Conservation (phyloP, 345 rosid species). For the Kernera saxatilis region DNA sequence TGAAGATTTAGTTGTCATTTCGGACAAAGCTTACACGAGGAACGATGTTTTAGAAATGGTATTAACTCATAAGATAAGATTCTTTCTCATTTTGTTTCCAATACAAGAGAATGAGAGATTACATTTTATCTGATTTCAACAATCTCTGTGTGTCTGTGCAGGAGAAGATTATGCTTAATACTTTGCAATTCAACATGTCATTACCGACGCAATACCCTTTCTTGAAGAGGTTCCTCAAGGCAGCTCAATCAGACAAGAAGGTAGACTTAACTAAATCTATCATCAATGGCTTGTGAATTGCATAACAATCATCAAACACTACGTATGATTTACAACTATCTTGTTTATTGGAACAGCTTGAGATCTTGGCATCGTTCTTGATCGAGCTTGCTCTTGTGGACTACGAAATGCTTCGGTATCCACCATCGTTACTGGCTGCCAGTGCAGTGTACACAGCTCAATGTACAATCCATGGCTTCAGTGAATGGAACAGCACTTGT, state of each 20-base stretch:
- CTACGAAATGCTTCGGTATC: conserved; percentile 72
- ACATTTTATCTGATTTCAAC: not conserved
- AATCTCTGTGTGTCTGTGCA: not conserved
- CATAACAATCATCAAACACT: not conserved
- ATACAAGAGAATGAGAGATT: not conserved
- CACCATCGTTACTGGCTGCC: conserved; percentile 76
- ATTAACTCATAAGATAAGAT: not conserved
- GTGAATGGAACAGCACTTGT: conserved; percentile 72
- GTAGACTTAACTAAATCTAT: conserved; percentile 11
- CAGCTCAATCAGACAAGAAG: conserved; percentile 78
- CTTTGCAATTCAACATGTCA: conserved; percentile 74
- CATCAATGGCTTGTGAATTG: not conserved
- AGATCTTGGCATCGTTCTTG: conserved; percentile 67
- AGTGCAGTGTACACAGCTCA: conserved; percentile 79
- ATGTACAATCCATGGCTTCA: conserved; percentile 58
- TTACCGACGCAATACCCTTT: conserved; percentile 78
- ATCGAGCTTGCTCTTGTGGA: conserved; percentile 81
- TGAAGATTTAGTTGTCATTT: conserved; percentile 44
- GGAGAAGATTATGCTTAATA: conserved; percentile 71
- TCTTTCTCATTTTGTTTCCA: not conserved
- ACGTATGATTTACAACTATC: not conserved
- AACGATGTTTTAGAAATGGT: conserved; percentile 54
- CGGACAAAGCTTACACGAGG: conserved; percentile 42
- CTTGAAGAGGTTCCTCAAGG: conserved; percentile 73
- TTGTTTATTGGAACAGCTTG: conserved; percentile 24